Base-by-base conservation (phyloP, 257 asterid species). In the Apocynum venetum region DNA sequence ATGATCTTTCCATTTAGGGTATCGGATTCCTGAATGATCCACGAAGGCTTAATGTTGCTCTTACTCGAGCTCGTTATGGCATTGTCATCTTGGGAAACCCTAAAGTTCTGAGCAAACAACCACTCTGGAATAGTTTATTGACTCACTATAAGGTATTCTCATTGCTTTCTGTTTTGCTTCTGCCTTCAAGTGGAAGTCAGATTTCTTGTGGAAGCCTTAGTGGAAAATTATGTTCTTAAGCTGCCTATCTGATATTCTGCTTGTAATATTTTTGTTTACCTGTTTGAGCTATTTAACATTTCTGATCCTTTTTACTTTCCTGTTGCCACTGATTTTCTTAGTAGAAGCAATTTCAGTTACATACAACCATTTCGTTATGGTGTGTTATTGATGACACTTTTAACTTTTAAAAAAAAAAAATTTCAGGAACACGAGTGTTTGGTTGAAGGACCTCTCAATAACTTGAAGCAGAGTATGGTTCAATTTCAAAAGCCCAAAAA, bases 1-100 rank as follows among this genome's bases (percentile, higher is more conserved):
- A 36, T 61, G 56, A 57, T 56, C 59, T 57, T 76, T 74, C 36
- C 76, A 48, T 68, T 49, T 87, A 93, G 99, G 97, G 99, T 72
- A 96, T 93, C 82, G 98, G 98, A 84, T 96, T 96, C 81, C 97
- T 96, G 81, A 96, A 96, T 84, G 99, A 96, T 82, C 99, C 99
- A 41, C 95, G 97, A 35, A 91, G 98, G 77, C 99, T 96, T 76
- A 96, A 93, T 87, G 99, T 96, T 70, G 98, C 99, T 64, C 97
- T 96, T 70, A 96, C 99, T 46, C 98, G 99, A 83, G 99, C 98
- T 83, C 98, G 96, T 68, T 96, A 96, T 88, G 99, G 99, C 76
- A 92, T 93, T 66, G 99, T 96, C 77, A 89, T 96, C 78, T 79
- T 96, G 84, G 99, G 99, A 83, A 96, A 96, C 80, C 99, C 99